Evolutionary conservation across 73 alveolate species (phyloP).

Genomic region (Paramecium primaurelia): DNA sequence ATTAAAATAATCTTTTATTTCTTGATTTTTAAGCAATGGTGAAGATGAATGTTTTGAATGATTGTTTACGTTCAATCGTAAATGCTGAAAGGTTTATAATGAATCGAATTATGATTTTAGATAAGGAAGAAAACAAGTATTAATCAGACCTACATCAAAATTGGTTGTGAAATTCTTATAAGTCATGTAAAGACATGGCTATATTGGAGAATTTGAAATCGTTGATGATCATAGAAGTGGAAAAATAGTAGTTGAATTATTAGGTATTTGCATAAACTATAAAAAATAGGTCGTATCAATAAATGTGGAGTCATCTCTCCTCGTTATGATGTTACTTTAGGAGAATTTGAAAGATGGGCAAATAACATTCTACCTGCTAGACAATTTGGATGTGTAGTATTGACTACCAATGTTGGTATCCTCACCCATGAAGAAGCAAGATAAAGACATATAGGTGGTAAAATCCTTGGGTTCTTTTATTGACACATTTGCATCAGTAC

Average conservation of each 20-base stretch:
- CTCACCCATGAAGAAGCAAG: slow-evolving; percentile 86
- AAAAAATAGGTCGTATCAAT: slow-evolving; percentile 80
- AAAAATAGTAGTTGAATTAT: slow-evolving; percentile 93
- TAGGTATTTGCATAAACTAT: slow-evolving; percentile 34
- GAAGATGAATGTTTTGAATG: slow-evolving; percentile 90
- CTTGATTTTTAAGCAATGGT: slow-evolving; percentile 74
- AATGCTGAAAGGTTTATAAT: slow-evolving; percentile 95
- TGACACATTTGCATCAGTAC: slow-evolving; percentile 60
- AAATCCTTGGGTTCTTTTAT: slow-evolving; percentile 97
- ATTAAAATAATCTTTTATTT: neutral
- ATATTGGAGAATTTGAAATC: slow-evolving; percentile 96
- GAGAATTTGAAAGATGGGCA: slow-evolving; percentile 83
- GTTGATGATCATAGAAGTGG: slow-evolving; percentile 97
- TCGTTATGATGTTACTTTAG: slow-evolving; percentile 83
- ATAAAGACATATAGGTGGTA: slow-evolving; percentile 97
- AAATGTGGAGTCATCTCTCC: slow-evolving; percentile 99
- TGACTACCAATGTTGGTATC: slow-evolving; percentile 94
- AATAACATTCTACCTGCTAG: slow-evolving; percentile 92
- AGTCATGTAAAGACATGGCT: slow-evolving; percentile 96
- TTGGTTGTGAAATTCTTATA: slow-evolving; percentile 93
- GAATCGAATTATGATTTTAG: slow-evolving; percentile 67
- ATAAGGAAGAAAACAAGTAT: slow-evolving; percentile 70
- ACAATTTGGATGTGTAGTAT: slow-evolving; percentile 93
- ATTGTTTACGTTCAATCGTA: slow-evolving; percentile 88
- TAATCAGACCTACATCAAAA: slow-evolving; percentile 96